Conservation (phyloP, 192 early-diverging fungal genomes). For the Rhizophagus sp. region DNA sequence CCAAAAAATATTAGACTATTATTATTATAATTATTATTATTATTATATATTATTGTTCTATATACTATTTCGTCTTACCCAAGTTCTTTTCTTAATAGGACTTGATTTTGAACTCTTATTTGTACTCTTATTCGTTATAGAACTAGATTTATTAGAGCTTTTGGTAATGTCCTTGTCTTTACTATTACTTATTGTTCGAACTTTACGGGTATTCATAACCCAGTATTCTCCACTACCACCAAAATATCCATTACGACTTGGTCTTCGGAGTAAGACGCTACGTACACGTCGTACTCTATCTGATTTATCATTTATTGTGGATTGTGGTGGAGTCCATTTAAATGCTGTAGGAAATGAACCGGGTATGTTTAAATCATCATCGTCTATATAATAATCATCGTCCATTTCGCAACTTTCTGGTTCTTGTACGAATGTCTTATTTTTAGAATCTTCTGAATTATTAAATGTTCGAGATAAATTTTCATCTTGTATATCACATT, state of each 20-base stretch:
- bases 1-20: not conserved
- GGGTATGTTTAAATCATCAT: slow-evolving; percentile 23
- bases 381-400: not conserved
- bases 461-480: not conserved
- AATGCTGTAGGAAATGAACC: slow-evolving; percentile 24
- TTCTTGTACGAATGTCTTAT: not conserved
- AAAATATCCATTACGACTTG: slow-evolving; percentile 27
- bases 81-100: not conserved
- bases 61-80: slow-evolving; percentile 29
- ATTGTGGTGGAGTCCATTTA: not conserved
- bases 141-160: slow-evolving; percentile 6
- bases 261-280: slow-evolving; percentile 24
- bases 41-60: not conserved
- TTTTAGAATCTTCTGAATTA: not conserved
- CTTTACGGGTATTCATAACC: slow-evolving; percentile 26
- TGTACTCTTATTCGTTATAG: slow-evolving; percentile 19
- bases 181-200: not conserved
- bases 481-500: not conserved
- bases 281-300: slow-evolving; percentile 18
- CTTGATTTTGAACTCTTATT: slow-evolving; percentile 22
- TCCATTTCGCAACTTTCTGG: not conserved
- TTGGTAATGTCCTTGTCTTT: slow-evolving; percentile 16
- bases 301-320: not conserved
- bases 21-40: not conserved
- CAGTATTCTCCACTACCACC: slow-evolving; percentile 28